phyloP scores from a whole-genome alignment of 2,329 filamentous ascomycete species.

The Albophoma yamanashiensis region DNA sequence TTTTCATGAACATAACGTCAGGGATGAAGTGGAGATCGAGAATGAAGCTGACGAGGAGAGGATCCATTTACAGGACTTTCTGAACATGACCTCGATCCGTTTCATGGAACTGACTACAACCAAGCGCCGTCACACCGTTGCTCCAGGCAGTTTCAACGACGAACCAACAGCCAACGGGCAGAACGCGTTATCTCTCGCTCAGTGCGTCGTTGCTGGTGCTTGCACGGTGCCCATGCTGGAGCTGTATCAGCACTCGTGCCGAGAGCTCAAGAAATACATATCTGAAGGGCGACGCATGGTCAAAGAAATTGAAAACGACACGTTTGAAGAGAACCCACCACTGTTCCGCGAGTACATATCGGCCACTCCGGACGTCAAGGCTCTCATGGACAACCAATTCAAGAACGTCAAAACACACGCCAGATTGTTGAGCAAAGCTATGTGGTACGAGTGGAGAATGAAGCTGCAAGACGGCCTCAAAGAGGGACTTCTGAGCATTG shows the following conservation, averaged over 20 bases:
- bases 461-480: conserved; percentile 74
- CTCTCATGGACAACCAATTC: conserved; percentile 91
- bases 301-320: conserved; percentile 81
- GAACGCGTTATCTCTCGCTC: conserved; percentile 54
- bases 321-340: conserved; percentile 79
- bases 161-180: conserved; percentile 27
- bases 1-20: conserved; percentile 29
- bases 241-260: conserved; percentile 89
- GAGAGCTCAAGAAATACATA: conserved; percentile 94
- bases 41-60: conserved; percentile 43
- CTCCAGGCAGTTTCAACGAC: conserved; percentile 38
- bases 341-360: conserved; percentile 87
- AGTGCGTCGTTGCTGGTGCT: conserved; percentile 76
- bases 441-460: conserved; percentile 98
- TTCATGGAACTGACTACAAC: conserved; percentile 99
- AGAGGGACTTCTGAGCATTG: conserved; percentile 66
- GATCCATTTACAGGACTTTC: conserved; percentile 82
- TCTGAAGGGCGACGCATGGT: conserved; percentile 85
- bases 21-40: conserved; percentile 30
- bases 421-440: conserved; percentile 80
- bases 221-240: conserved; percentile 91
- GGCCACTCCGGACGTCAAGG: conserved; percentile 71
- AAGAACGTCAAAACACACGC: conserved; percentile 95
- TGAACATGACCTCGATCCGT: conserved; percentile 90
- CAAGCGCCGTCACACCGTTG: conserved; percentile 78